Evolutionary conservation across 2,329 filamentous ascomycete species (phyloP), one percentile per base, ranked within the genome.

Genomic region (Neonectria ditissima): DNA sequence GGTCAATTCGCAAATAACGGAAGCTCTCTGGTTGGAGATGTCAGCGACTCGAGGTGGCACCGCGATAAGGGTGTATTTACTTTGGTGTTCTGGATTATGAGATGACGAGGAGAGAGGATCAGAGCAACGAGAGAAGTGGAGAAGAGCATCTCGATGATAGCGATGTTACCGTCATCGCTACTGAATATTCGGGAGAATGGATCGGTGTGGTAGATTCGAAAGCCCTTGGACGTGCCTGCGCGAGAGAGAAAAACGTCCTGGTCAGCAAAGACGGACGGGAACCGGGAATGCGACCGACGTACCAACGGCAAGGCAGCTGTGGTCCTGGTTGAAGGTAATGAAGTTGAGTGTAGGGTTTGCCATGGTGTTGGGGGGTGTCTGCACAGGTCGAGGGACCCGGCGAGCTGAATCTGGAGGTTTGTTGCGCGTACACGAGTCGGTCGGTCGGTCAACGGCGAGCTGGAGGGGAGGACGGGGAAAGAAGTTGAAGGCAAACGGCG

Each of bases 261-360:
- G 22, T 67, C 53, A 69, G 67, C 39, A 20, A 68, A 55, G 41
- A 9, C 14, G 16, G 47, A 16, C 53, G 44, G 34, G 54, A 62
- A 59, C 59, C 66, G 43, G 44, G 28, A 34, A 59, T 48, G 37
- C 44, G 56, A 24, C 48, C 26, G 60, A 80, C 90, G 76, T 84
- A 94, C 93, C 95, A 73, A 99, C 94, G 82, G 95, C 95, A 69
- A 99, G 86, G 80, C 95, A 95, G 86, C 92, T 97, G 83, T 97
- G 94, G 84, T 99, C 96, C 84, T 99, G 96, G 81, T 99, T 99
- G 82, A 98, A 99, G 44, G 95, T 97, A 74, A 99, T 93, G 82
- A 97, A 99, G 81, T 99, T 99, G 84, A 98, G 93, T 52, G 89
- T 83, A 78, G 91, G 90, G 68, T 77, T 85, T 68, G 89, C 82